Percentiles rank a stretch among this genome's conserved stretches.
These are phyloP conservation scores for Penicillium psychrosexuale DNA, from an alignment of 2,329 filamentous ascomycete genomes.

Conservation along the genomic window DNA sequence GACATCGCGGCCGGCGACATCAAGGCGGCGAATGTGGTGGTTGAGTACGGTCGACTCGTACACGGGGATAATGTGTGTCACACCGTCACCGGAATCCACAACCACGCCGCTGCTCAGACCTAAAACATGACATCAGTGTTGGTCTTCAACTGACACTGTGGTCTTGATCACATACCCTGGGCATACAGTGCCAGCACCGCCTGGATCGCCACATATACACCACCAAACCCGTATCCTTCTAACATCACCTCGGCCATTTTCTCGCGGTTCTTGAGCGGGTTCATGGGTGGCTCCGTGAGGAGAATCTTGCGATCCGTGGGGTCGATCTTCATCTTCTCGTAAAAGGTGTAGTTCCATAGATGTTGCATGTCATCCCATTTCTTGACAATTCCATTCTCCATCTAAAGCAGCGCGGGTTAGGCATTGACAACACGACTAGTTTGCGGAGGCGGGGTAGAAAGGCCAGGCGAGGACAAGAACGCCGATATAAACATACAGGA, in stretches of 20 bases:
- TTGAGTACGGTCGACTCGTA: conserved; percentile 98
- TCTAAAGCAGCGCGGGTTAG: conserved; percentile 49
- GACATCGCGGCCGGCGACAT: conserved; percentile 94
- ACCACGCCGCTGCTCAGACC: conserved; percentile 92
- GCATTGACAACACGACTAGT: conserved; percentile 23
- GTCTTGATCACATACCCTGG: conserved; percentile 63
- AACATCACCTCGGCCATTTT: conserved; percentile 99
- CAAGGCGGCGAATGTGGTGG: conserved; percentile 88
- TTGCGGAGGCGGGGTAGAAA: conserved; percentile 21
- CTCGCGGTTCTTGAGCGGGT: conserved; percentile 92
- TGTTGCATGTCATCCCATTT: conserved; percentile 99
- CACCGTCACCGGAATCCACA: conserved; percentile 95
- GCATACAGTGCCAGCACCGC: conserved; percentile 94
- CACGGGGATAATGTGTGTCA: conserved; percentile 97
- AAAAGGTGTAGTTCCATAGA: conserved; percentile 98
- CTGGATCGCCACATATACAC: conserved; percentile 97
- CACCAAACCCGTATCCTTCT: conserved; percentile 91
- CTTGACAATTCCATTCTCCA: conserved; percentile 99
- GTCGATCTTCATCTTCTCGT: conserved; percentile 93
- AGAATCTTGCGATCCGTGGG: conserved; percentile 92
- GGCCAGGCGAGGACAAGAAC: conserved; percentile 3
- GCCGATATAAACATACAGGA: conserved; percentile 56
- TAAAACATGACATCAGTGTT: conserved; percentile 33
- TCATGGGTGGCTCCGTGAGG: conserved; percentile 95
- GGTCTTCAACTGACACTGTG: neutral